Evolutionary conservation across 305 asterid genomes (phyloP).

Genomic region (Stenogyne calaminthoides): DNA sequence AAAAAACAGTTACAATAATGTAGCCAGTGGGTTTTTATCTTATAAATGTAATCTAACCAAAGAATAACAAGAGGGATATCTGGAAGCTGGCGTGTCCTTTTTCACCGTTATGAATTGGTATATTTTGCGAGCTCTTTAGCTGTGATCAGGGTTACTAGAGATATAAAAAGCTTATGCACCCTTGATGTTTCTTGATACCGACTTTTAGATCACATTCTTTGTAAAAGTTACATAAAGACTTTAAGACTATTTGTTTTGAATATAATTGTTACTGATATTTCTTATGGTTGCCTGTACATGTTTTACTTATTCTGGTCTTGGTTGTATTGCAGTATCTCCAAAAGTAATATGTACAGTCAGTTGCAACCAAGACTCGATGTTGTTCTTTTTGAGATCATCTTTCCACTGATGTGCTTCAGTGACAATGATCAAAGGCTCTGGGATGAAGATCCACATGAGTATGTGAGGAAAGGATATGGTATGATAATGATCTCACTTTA

Average conservation of each 20-base stretch:
- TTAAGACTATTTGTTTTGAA: neutral
- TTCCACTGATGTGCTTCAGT: constrained; percentile 97
- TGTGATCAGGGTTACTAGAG: neutral
- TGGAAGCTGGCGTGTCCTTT: too few species aligned
- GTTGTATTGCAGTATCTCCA: constrained; percentile 74
- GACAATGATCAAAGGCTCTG: constrained; percentile 96
- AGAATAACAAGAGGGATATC: neutral
- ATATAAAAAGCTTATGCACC: neutral
- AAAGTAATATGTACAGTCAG: constrained; percentile 77
- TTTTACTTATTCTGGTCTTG: constrained; percentile 23
- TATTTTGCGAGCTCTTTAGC: neutral
- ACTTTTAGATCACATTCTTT: neutral
- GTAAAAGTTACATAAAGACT: neutral
- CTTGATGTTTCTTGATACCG: constrained; percentile 4
- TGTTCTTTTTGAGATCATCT: constrained; percentile 88
- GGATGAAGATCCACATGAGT: constrained; percentile 99
- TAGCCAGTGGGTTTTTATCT: neutral
- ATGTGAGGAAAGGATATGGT: constrained; percentile 99
- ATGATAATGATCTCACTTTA: constrained; percentile 33
- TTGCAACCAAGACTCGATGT: constrained; percentile 85
- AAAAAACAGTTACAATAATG: neutral
- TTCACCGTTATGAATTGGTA: neutral
- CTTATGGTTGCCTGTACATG: neutral
- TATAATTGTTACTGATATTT: constrained; percentile 13
- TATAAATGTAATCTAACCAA: neutral